A percentile compares a stretch with the other conserved stretches of the same genome.
These are phyloP conservation scores for Cinchona pubescens DNA, from an alignment of 257 asterid species.

Conservation along the genomic window DNA sequence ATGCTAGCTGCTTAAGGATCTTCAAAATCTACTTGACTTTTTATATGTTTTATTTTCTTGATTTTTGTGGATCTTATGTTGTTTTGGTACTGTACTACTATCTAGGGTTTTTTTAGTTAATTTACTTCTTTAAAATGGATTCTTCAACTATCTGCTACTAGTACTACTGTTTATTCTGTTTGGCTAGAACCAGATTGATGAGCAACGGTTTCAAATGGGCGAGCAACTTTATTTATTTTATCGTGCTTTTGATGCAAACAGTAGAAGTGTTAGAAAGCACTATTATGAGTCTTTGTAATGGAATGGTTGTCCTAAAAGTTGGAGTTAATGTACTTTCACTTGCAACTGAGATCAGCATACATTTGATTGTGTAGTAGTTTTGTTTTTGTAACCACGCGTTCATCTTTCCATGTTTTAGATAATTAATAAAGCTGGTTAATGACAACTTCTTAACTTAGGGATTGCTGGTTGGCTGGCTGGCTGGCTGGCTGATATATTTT, in stretches of 20 bases:
- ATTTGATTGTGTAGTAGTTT: slow-evolving; percentile 3
- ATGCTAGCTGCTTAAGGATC: not conserved
- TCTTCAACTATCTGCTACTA: slow-evolving; percentile 4
- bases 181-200: not conserved
- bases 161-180: slow-evolving; percentile 6
- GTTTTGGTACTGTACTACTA: slow-evolving; percentile 15
- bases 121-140: not conserved
- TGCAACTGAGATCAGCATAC: slow-evolving; percentile 9
- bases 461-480: not conserved
- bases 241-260: slow-evolving; percentile 23
- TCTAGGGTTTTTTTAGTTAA: slow-evolving; percentile 35
- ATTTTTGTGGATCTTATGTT: slow-evolving; percentile 1
- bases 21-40: not conserved
- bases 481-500: slow-evolving; percentile 1
- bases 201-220: slow-evolving; percentile 15
- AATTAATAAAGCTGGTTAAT: not conserved
- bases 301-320: slow-evolving; percentile 16
- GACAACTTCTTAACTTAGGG: not conserved
- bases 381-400: not conserved
- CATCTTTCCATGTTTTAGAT: not conserved
- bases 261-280: slow-evolving; percentile 28
- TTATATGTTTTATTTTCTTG: not conserved
- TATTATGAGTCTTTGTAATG: slow-evolving; percentile 9
- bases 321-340: slow-evolving; percentile 13
- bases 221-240: not conserved